A percentile compares a stretch with the other conserved stretches of the same genome.
Evolutionary conservation across 1,284 basidiomycete genomes (phyloP).

Genomic region (Malassezia globosa): DNA sequence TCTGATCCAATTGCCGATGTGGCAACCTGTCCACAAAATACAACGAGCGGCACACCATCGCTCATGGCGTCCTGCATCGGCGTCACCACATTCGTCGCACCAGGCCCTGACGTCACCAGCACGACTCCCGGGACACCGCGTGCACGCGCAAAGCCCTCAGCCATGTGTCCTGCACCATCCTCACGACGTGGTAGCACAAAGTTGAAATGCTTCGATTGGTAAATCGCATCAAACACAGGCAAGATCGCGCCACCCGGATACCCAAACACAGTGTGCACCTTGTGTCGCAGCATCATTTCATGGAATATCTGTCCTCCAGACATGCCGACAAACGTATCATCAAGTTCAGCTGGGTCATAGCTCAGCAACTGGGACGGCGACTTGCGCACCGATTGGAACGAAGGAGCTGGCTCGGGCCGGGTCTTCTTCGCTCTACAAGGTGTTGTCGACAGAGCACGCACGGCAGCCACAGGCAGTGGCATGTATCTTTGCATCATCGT

Average conservation of each 20-base stretch:
- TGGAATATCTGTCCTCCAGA: constrained; percentile 96
- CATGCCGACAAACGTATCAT: constrained; percentile 67
- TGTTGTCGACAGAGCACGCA: constrained; percentile 6
- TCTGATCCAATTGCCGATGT: constrained; percentile 95
- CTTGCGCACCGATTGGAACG: constrained; percentile 33
- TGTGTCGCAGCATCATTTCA: constrained; percentile 97
- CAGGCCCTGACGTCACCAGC: constrained; percentile 92
- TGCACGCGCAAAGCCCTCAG: constrained; percentile 93
- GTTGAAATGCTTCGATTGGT: constrained; percentile 88
- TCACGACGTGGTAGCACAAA: constrained; percentile 93
- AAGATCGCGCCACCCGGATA: constrained; percentile 97
- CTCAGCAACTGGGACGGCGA: constrained; percentile 21
- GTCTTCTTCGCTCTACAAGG: neutral
- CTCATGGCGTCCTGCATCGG: constrained; percentile 95
- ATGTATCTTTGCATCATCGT: no score
- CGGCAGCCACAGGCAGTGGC: no score
- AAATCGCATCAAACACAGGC: constrained; percentile 96
- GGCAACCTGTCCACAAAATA: constrained; percentile 94
- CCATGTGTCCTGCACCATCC: constrained; percentile 98
- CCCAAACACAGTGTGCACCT: constrained; percentile 91
- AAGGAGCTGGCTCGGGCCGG: constrained; percentile 36
- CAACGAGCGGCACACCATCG: constrained; percentile 86
- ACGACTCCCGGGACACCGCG: constrained; percentile 94
- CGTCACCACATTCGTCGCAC: constrained; percentile 93
- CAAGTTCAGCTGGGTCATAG: constrained; percentile 38